phyloP scores from a whole-genome alignment of 495 filamentous ascomycete species.

The Podospora didyma region DNA sequence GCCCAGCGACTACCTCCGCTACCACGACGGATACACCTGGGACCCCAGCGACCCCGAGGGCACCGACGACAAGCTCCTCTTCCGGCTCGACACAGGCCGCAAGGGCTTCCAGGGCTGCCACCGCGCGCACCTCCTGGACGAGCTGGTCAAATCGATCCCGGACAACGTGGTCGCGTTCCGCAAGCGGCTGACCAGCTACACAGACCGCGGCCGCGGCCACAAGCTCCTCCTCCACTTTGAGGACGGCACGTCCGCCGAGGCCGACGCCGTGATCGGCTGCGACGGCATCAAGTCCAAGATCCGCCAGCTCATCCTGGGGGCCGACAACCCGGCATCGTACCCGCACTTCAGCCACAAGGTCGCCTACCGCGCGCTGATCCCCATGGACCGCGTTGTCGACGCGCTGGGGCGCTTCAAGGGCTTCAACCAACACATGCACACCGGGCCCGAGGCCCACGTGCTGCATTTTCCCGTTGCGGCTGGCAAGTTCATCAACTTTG shows the following conservation, averaged over 20 bases:
- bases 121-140: constrained; percentile 51
- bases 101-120: constrained; percentile 42
- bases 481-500: constrained; percentile 37
- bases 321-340: constrained; percentile 31
- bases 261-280: constrained; percentile 50
- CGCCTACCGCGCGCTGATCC: constrained; percentile 43
- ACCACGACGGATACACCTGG: constrained; percentile 33
- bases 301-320: constrained; percentile 34
- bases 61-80: constrained; percentile 21
- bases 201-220: constrained; percentile 21
- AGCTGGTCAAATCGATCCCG: constrained; percentile 47
- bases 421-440: constrained; percentile 38
- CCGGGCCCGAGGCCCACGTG: constrained; percentile 40
- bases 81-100: constrained; percentile 25
- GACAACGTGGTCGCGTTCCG: constrained; percentile 25
- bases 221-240: constrained; percentile 38
- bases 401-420: constrained; percentile 38
- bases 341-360: constrained; percentile 41
- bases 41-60: constrained; percentile 6
- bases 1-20: constrained; percentile 26
- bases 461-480: constrained; percentile 34
- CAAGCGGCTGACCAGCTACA: constrained; percentile 30
- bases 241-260: constrained; percentile 44
- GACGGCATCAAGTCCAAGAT: constrained; percentile 50
- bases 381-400: constrained; percentile 36